Conservation (phyloP, 2,329 filamentous ascomycete genomes). For the Fusarium sp. region DNA sequence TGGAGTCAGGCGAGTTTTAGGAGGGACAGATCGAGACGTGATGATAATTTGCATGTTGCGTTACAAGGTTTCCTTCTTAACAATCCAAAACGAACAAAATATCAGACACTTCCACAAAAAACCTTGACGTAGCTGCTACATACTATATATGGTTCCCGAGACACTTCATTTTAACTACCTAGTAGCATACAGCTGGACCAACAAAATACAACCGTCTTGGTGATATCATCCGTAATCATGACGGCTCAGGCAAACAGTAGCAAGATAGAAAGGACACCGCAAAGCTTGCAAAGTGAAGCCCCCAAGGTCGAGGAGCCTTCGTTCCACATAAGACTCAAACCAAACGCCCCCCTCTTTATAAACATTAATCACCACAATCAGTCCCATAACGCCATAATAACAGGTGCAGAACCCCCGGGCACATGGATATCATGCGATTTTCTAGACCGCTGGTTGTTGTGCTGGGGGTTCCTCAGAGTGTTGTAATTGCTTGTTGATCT, state of each 20-base stretch:
- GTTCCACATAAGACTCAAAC: slow-evolving; percentile 21
- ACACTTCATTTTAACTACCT: slow-evolving; percentile 1
- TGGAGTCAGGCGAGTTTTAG: slow-evolving; percentile 42
- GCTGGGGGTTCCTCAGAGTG: slow-evolving; percentile 53
- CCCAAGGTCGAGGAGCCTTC: slow-evolving; percentile 13
- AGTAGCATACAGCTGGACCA: slow-evolving; percentile 7
- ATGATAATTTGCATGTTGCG: slow-evolving; percentile 21
- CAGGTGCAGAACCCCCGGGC: slow-evolving; percentile 13
- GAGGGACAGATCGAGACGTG: slow-evolving; percentile 35
- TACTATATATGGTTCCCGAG: neutral
- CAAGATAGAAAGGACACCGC: slow-evolving; percentile 8
- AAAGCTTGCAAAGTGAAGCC: slow-evolving; percentile 6
- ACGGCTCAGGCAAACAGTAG: slow-evolving; percentile 6
- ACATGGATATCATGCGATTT: slow-evolving; percentile 33
- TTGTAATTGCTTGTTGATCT: slow-evolving; percentile 67
- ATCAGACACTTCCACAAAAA: neutral
- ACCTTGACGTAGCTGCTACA: neutral
- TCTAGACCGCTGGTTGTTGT: slow-evolving; percentile 38
- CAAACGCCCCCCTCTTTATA: slow-evolving; percentile 45
- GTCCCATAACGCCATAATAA: slow-evolving; percentile 43
- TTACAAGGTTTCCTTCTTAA: slow-evolving; percentile 27
- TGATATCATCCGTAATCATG: slow-evolving; percentile 5
- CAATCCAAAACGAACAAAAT: neutral
- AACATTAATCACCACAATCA: slow-evolving; percentile 24
- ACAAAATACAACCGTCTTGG: slow-evolving; percentile 3